phyloP scores from a whole-genome alignment of 805 yeast genomes.

The Teunomyces barrocoloradensis region DNA sequence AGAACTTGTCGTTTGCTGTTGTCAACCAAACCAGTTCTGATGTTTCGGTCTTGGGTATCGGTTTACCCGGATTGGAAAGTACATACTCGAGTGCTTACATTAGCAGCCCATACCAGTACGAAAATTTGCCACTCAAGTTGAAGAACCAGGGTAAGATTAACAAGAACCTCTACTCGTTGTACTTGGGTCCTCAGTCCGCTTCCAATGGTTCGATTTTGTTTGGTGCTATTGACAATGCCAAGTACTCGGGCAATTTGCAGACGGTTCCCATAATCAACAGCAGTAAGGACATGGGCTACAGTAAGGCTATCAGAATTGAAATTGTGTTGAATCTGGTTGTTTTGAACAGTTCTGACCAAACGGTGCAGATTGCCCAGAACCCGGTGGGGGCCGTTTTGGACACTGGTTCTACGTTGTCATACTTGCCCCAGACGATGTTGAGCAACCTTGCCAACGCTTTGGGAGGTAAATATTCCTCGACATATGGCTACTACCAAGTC shows the following conservation, averaged over 20 bases:
- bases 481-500: constrained; percentile 44
- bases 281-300: constrained; percentile 26
- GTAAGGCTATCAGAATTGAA: constrained; percentile 45
- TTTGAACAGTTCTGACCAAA: constrained; percentile 11
- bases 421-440: constrained; percentile 41
- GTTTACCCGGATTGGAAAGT: constrained; percentile 65
- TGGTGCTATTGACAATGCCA: constrained; percentile 45
- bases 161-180: constrained; percentile 36
- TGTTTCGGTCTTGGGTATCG: constrained; percentile 71
- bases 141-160: constrained; percentile 30
- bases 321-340: constrained; percentile 44
- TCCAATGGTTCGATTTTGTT: constrained; percentile 35
- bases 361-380: constrained; percentile 16
- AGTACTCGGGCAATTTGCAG: constrained; percentile 31
- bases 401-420: constrained; percentile 37
- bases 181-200: constrained; percentile 25
- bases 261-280: constrained; percentile 45
- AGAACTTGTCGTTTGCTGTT: constrained; percentile 66
- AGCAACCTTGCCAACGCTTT: constrained; percentile 33
- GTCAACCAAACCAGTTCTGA: constrained; percentile 43
- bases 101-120: constrained; percentile 25
- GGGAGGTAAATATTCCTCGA: constrained; percentile 40
- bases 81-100: constrained; percentile 33
- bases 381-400: constrained; percentile 28
- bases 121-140: constrained; percentile 38